These are phyloP conservation scores for Dioscorea cayenensis DNA, from an alignment of 116 monocot genomes.

Conservation along the genomic window DNA sequence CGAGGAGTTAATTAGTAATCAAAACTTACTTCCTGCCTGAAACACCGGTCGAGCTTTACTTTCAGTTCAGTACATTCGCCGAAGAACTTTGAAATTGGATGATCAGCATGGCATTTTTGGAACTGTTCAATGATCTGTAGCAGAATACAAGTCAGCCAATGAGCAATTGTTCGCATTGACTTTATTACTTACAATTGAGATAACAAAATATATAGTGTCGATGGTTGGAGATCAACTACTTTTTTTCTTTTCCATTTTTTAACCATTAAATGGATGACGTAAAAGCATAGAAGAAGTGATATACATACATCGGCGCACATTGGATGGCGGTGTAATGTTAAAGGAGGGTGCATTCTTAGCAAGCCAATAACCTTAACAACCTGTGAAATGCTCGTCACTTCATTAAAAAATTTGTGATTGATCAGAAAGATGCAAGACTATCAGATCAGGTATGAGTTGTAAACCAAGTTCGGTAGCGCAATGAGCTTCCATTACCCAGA, in stretches of 20 bases:
- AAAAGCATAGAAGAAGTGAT: not conserved
- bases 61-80: constrained; percentile 83
- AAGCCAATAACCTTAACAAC: not conserved
- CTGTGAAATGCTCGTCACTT: not conserved
- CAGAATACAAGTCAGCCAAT: not conserved
- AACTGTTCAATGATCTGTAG: constrained; percentile 76
- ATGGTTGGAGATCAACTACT: not conserved
- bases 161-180: too few species aligned
- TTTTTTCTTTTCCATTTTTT: not conserved
- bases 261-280: too few species aligned
- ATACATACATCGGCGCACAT: constrained; percentile 68
- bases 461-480: too few species aligned
- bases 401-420: too few species aligned
- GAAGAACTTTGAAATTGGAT: constrained; percentile 77
- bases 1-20: not conserved
- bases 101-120: constrained; percentile 75
- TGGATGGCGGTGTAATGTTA: constrained; percentile 67
- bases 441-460: too few species aligned
- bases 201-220: too few species aligned
- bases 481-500: too few species aligned
- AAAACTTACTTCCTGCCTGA: constrained; percentile 63
- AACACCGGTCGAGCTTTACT: constrained; percentile 82
- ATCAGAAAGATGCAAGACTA: too few species aligned
- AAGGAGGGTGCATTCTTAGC: constrained; percentile 58
- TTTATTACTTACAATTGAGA: too few species aligned